phyloP scores from a whole-genome alignment of 441 rosid species.

The Adansonia gregorii region DNA sequence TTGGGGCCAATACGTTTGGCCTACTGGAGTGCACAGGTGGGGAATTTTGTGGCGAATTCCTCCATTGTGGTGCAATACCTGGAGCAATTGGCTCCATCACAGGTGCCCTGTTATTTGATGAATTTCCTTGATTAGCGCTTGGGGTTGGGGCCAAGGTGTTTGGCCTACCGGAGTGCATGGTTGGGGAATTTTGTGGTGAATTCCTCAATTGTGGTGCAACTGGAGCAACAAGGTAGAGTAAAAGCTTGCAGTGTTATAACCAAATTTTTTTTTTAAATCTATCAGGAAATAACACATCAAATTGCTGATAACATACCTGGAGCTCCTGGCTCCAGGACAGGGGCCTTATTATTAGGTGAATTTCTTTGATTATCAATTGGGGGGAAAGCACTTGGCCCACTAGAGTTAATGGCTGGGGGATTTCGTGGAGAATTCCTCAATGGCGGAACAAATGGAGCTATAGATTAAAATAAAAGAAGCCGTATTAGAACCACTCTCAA shows the following conservation, averaged over 20 bases:
- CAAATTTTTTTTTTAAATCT: background rate
- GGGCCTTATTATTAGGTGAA: conserved; percentile 31
- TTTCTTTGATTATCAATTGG: conserved; percentile 31
- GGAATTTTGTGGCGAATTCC: conserved; percentile 33
- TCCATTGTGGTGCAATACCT: conserved; percentile 27
- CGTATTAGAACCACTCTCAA: conserved; percentile 17
- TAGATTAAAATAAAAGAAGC: background rate
- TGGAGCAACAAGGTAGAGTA: conserved; percentile 34
- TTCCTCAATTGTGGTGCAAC: conserved; percentile 45
- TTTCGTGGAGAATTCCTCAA: conserved; percentile 39
- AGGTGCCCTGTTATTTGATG: conserved; percentile 36
- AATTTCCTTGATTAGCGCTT: conserved; percentile 30
- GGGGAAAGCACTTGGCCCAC: conserved; percentile 32
- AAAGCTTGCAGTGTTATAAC: conserved; percentile 18
- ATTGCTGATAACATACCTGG: conserved; percentile 42
- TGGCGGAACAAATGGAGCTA: conserved; percentile 46
- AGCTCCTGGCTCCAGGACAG: conserved; percentile 32
- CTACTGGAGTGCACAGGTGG: conserved; percentile 34
- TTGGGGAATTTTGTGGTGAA: conserved; percentile 37
- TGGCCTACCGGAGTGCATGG: conserved; percentile 35
- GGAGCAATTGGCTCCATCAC: conserved; percentile 36
- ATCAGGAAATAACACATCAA: background rate
- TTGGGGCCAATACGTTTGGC: conserved; percentile 21
- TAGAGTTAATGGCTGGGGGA: conserved; percentile 45
- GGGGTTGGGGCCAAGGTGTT: background rate